A percentile compares a stretch with the other conserved stretches of the same genome.
phyloP scores from a whole-genome alignment of 805 yeast species.

The Torulaspora microellipsoides region DNA sequence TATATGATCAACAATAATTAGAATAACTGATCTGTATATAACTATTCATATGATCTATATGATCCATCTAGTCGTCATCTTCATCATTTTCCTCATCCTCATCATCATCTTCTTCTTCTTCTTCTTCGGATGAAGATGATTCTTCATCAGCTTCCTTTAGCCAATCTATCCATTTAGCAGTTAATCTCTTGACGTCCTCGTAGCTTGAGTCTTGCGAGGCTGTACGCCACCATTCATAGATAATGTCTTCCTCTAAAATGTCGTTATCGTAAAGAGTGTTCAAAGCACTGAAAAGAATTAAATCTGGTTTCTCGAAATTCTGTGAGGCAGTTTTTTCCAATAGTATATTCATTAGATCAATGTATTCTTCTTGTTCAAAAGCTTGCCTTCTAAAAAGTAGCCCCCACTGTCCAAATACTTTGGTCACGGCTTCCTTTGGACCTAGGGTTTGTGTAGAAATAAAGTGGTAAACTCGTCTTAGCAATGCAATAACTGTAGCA shows the following conservation, averaged over 20 bases:
- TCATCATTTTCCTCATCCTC: conserved; percentile 15
- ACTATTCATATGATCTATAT: no score
- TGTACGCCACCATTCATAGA: conserved; percentile 75
- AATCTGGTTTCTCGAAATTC: conserved; percentile 34
- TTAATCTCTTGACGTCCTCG: conserved; percentile 49
- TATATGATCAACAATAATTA: no score
- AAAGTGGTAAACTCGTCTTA: conserved; percentile 65
- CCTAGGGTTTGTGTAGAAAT: conserved; percentile 72
- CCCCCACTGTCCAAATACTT: conserved; percentile 79
- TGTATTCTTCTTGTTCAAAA: conserved; percentile 71
- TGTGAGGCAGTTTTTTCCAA: conserved; percentile 33
- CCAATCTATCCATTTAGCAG: conserved; percentile 82
- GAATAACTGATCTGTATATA: no score
- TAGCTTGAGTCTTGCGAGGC: conserved; percentile 39
- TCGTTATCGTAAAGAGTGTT: conserved; percentile 74
- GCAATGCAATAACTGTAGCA: conserved; percentile 72
- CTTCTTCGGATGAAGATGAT: conserved; percentile 45
- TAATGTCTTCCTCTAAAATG: conserved; percentile 73
- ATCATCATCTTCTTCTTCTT: conserved; percentile 53
- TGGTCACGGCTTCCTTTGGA: conserved; percentile 68
- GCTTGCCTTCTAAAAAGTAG: conserved; percentile 78
- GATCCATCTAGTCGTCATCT: not conserved
- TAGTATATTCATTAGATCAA: conserved; percentile 56
- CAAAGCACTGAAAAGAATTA: conserved; percentile 39
- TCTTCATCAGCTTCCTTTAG: conserved; percentile 72